phyloP scores from a whole-genome alignment of 208 protist species.

The Eutreptiella sp. region DNA sequence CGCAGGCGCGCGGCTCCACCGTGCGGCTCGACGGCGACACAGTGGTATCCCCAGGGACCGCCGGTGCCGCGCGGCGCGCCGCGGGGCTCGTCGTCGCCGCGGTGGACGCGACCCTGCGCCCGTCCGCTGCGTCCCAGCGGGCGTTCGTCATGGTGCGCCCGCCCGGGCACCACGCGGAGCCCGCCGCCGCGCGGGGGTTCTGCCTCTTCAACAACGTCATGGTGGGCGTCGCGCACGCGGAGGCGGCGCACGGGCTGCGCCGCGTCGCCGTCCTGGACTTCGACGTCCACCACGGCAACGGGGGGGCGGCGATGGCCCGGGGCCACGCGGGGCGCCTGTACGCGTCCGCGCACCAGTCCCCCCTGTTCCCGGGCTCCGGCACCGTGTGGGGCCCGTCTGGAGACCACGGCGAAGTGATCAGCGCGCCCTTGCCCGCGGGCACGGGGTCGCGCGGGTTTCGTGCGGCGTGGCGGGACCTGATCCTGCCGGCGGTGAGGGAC shows the following conservation, averaged over 20 bases:
- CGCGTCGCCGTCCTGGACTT: constrained; percentile 72
- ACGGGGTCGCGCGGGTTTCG: constrained; percentile 50
- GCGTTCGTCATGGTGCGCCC: constrained; percentile 74
- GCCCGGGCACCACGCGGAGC: constrained; percentile 68
- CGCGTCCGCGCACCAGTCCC: constrained; percentile 68
- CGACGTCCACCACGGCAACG: constrained; percentile 86
- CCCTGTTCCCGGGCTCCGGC: constrained; percentile 53
- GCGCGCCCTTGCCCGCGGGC: constrained; percentile 39
- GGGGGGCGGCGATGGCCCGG: constrained; percentile 75
- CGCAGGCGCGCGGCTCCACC: no score
- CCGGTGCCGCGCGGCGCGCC: constrained; percentile 52
- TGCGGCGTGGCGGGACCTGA: constrained; percentile 44
- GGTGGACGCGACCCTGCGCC: no score
- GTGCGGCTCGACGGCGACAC: no score
- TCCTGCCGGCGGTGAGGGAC: constrained; percentile 57
- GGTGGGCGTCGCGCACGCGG: no score
- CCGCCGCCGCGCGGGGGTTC: constrained; percentile 59
- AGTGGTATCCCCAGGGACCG: no score
- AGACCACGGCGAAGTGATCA: constrained; percentile 39
- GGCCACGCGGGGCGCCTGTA: constrained; percentile 50
- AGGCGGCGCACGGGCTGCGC: no score
- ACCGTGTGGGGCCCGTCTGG: not conserved
- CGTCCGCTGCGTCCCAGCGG: constrained; percentile 56
- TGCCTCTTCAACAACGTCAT: constrained; percentile 85
- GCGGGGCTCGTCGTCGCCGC: constrained; percentile 62